phyloP scores from a whole-genome alignment of 495 filamentous ascomycete species.

The Neurospora cerealis region DNA sequence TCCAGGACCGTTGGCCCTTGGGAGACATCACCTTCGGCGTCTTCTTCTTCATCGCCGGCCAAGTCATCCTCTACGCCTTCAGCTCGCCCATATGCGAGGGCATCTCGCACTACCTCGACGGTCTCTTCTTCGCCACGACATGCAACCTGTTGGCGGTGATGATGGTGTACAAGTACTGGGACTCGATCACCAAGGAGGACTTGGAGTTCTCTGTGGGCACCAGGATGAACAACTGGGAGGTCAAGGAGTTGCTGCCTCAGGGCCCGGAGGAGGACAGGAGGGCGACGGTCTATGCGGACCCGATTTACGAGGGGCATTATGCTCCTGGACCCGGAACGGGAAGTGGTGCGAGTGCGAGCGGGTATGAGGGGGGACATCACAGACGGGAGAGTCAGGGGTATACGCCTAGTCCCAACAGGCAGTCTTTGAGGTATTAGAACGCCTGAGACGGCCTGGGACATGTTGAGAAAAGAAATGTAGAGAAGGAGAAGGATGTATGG shows the following conservation, averaged over 20 bases:
- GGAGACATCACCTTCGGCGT: constrained; percentile 89
- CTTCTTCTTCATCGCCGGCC: constrained; percentile 85
- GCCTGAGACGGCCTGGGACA: neutral
- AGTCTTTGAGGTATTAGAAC: neutral
- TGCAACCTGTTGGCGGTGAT: constrained; percentile 93
- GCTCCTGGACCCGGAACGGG: neutral
- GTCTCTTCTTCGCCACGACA: constrained; percentile 87
- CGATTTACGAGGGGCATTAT: constrained; percentile 22
- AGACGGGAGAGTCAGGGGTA: neutral
- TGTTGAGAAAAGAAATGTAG: neutral
- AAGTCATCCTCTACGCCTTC: constrained; percentile 87
- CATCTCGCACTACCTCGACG: constrained; percentile 89
- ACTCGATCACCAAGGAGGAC: constrained; percentile 97
- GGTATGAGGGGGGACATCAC: neutral
- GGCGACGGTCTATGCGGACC: constrained; percentile 65
- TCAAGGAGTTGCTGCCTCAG: constrained; percentile 67
- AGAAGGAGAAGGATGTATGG: neutral
- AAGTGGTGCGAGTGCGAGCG: neutral
- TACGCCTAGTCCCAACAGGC: neutral
- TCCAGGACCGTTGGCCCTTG: constrained; percentile 92
- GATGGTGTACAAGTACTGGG: constrained; percentile 99
- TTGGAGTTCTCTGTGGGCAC: constrained; percentile 95
- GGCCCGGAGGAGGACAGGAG: constrained; percentile 74
- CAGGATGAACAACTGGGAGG: constrained; percentile 95
- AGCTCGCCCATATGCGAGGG: constrained; percentile 75